phyloP scores from a whole-genome alignment of 192 early-diverging fungal species.

The Mortierella hygrophila region DNA sequence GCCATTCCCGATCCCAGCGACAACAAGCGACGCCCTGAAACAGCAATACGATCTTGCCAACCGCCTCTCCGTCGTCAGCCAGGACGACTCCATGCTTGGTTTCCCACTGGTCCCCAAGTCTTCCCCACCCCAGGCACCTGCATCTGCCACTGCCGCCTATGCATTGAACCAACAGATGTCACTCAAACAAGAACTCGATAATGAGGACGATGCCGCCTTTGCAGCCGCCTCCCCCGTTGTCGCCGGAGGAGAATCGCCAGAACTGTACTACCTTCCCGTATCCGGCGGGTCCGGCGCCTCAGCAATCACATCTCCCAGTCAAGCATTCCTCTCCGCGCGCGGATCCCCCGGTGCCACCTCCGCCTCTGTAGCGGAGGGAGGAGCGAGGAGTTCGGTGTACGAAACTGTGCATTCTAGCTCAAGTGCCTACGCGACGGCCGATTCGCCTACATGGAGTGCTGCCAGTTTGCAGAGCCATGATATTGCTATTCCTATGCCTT shows the following conservation, averaged over 20 bases:
- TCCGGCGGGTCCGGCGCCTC: not conserved
- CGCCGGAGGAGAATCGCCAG: not conserved
- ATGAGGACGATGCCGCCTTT: constrained; percentile 6
- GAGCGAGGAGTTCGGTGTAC: constrained; percentile 21
- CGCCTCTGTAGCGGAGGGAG: not conserved
- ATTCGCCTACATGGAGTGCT: constrained; percentile 24
- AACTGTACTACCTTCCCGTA: constrained; percentile 17
- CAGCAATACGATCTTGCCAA: constrained; percentile 39
- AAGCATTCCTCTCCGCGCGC: constrained; percentile 18
- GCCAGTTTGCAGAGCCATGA: constrained; percentile 8
- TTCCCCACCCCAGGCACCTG: not conserved
- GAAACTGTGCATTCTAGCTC: constrained; percentile 23
- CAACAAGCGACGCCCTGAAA: constrained; percentile 33
- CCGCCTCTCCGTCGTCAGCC: constrained; percentile 24
- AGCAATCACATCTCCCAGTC: constrained; percentile 5
- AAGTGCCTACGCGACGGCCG: constrained; percentile 13
- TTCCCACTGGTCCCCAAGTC: not conserved
- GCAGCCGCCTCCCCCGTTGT: not conserved
- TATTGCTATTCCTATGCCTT: constrained; percentile 15
- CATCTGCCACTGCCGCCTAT: constrained; percentile 12
- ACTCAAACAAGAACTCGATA: constrained; percentile 30
- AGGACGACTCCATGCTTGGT: constrained; percentile 9
- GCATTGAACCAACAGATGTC: constrained; percentile 45
- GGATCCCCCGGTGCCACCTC: not conserved
- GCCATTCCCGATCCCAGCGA: constrained; percentile 28